phyloP scores from a whole-genome alignment of 83 land plant species.

The Picea abies region DNA sequence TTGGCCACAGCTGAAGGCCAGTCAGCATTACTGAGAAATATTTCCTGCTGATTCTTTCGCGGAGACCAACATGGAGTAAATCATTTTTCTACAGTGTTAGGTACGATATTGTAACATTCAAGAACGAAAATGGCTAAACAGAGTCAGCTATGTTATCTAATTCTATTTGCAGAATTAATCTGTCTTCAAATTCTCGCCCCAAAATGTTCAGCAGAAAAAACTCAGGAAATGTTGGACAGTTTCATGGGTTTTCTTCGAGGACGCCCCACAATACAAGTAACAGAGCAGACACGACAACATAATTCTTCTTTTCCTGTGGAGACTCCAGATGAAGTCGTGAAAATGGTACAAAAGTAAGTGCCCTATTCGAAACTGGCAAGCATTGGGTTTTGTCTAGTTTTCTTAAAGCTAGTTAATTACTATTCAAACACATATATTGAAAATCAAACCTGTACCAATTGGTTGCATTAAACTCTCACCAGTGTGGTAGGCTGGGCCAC shows the following conservation, averaged over 20 bases:
- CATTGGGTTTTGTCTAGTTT: too few relatives aligned
- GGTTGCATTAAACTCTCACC: too few relatives aligned
- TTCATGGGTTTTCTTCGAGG: not conserved
- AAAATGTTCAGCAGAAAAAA: not conserved
- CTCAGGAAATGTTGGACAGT: not conserved
- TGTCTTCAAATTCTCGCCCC: not conserved
- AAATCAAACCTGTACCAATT: too few relatives aligned
- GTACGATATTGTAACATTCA: not conserved
- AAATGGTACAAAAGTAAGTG: conserved; percentile 12
- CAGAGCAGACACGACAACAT: too few relatives aligned
- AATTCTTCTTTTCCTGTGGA: not conserved
- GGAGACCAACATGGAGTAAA: not conserved
- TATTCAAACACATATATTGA: too few relatives aligned
- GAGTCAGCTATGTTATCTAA: not conserved
- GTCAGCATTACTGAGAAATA: too few relatives aligned
- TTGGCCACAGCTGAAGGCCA: too few relatives aligned
- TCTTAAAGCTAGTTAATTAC: too few relatives aligned
- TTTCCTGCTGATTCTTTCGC: too few relatives aligned
- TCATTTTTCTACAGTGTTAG: too few relatives aligned
- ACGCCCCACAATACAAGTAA: not conserved
- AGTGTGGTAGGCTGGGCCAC: too few relatives aligned
- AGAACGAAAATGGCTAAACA: not conserved
- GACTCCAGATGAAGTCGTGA: not conserved
- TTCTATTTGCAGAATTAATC: not conserved
- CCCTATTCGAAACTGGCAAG: not conserved